Evolutionary conservation across 495 filamentous ascomycete species (phyloP).

Genomic region (Hypomontagnella monticulosa): DNA sequence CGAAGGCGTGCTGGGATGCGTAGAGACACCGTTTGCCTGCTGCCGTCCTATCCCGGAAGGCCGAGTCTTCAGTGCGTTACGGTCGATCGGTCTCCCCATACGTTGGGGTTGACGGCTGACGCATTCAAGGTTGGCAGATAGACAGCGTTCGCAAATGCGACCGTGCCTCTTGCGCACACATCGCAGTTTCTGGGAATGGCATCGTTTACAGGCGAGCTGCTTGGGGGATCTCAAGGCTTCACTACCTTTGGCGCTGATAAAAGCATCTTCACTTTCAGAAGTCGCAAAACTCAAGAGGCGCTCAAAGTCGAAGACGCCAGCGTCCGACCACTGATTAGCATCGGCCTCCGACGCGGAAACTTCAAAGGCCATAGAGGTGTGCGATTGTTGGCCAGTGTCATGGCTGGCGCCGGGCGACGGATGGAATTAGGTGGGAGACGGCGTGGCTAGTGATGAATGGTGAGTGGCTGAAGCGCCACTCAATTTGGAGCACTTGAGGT

Average conservation of each 20-base stretch:
- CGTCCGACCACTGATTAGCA: background rate
- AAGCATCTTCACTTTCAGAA: background rate
- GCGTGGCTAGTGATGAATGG: too few relatives aligned
- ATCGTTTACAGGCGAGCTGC: conserved; percentile 2
- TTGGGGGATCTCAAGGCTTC: background rate
- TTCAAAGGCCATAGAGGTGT: background rate
- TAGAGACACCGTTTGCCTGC: background rate
- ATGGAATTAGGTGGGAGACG: too few relatives aligned
- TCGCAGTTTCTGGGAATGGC: background rate
- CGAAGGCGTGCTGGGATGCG: background rate
- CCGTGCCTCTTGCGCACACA: background rate
- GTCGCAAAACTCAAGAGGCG: background rate
- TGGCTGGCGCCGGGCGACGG: too few relatives aligned
- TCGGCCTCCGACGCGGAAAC: background rate
- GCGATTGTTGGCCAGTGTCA: too few relatives aligned
- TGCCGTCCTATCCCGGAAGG: background rate
- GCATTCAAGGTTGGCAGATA: background rate
- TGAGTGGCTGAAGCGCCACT: too few relatives aligned
- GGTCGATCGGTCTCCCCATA: conserved; percentile 1
- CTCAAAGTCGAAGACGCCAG: background rate
- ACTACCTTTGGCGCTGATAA: background rate
- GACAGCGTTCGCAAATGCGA: background rate
- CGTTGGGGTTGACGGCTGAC: conserved; percentile 1
- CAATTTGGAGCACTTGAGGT: too few relatives aligned
- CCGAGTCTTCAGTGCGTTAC: background rate